A percentile compares a stretch with the other conserved stretches of the same genome.
Conservation (phyloP, 2,329 filamentous ascomycete genomes). For the Trichoderma sp. region DNA sequence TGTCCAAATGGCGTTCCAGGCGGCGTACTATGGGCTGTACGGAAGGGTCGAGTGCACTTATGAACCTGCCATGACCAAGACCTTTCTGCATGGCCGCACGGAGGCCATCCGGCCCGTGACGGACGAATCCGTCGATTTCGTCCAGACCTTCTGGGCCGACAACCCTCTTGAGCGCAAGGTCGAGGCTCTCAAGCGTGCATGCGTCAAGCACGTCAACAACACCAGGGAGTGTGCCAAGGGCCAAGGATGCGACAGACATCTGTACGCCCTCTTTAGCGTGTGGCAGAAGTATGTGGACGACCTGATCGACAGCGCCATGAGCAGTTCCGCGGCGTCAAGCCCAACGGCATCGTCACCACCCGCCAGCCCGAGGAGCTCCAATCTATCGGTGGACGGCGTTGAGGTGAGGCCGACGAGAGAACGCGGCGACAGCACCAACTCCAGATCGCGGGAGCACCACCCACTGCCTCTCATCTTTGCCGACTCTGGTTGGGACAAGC, state of each 20-base stretch:
- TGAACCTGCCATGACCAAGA: conserved; percentile 97
- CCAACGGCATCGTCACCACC: conserved; percentile 54
- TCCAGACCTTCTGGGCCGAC: conserved; percentile 93
- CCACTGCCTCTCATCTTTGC: conserved; percentile 78
- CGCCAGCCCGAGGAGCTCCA: conserved; percentile 41
- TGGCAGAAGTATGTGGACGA: conserved; percentile 90
- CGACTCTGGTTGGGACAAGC: conserved; percentile 88
- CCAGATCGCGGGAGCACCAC: conserved; percentile 51
- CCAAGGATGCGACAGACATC: conserved; percentile 86
- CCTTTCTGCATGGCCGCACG: conserved; percentile 88
- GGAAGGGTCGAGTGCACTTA: conserved; percentile 93
- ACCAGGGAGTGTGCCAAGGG: conserved; percentile 88
- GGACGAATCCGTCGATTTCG: conserved; percentile 80
- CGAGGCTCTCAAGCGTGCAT: conserved; percentile 80
- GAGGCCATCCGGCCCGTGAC: conserved; percentile 90
- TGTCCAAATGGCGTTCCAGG: conserved; percentile 98
- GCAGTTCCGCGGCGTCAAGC: conserved; percentile 66
- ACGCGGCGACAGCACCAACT: conserved; percentile 58
- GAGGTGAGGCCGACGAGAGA: conserved; percentile 45
- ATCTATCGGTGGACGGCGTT: conserved; percentile 41
- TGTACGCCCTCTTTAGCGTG: conserved; percentile 91
- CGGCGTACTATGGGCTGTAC: conserved; percentile 95
- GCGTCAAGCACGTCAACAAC: conserved; percentile 75
- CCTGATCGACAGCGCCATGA: conserved; percentile 53
- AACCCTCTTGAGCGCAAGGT: conserved; percentile 81